Evolutionary conservation across 441 rosid genomes (phyloP).

Genomic region (Populus hybrid): DNA sequence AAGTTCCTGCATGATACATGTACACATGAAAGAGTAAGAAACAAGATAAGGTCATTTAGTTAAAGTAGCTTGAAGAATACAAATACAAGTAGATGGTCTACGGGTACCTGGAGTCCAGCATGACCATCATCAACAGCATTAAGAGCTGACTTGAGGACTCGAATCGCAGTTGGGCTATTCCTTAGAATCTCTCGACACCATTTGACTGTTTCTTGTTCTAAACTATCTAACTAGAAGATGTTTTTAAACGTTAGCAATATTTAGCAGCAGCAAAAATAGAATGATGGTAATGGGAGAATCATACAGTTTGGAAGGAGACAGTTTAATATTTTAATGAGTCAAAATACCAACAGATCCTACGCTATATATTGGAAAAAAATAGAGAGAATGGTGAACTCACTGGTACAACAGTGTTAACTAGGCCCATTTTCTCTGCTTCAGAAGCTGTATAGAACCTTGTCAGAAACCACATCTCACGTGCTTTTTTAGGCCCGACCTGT

Average conservation of each 20-base stretch:
- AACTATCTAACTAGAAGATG: conserved; percentile 52
- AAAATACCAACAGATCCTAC: neutral
- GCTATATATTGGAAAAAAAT: neutral
- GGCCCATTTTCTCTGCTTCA: conserved; percentile 96
- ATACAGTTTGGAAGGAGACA: neutral
- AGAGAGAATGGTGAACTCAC: conserved; percentile 37
- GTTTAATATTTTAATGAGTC: neutral
- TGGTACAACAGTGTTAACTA: conserved; percentile 76
- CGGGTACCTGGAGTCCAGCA: conserved; percentile 79
- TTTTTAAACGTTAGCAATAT: neutral
- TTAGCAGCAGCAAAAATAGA: neutral
- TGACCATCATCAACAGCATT: conserved; percentile 94
- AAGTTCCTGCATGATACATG: conserved; percentile 41
- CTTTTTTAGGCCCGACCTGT: conserved; percentile 90
- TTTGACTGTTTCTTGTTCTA: conserved; percentile 82
- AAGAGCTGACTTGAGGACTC: conserved; percentile 84
- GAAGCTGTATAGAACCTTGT: conserved; percentile 79
- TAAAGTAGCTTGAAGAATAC: neutral
- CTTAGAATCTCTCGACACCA: conserved; percentile 89
- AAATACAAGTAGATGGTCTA: neutral
- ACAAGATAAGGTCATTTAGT: neutral
- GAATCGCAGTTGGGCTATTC: conserved; percentile 91
- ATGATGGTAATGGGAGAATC: neutral
- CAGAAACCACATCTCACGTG: conserved; percentile 94
- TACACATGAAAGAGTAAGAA: neutral